These are phyloP conservation scores for Crepidotus variabilis DNA, from an alignment of 768 basidiomycete genomes.

Conservation along the genomic window DNA sequence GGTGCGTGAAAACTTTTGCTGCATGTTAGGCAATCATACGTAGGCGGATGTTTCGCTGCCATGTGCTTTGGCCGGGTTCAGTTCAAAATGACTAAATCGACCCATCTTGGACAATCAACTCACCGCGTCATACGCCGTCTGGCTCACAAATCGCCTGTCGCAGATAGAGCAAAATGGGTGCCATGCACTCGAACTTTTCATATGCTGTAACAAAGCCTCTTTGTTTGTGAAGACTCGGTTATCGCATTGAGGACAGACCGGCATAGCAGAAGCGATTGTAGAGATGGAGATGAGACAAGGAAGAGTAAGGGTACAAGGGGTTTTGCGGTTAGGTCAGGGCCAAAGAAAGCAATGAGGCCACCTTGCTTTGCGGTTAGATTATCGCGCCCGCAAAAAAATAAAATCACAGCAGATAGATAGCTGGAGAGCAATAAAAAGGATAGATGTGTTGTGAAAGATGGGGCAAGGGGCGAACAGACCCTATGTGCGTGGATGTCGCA, in stretches of 20 bases:
- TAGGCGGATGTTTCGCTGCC: conserved; percentile 39
- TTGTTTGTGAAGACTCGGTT: conserved; percentile 29
- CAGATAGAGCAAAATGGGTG: conserved; percentile 33
- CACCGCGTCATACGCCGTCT: conserved; percentile 34
- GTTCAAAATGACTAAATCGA: background rate
- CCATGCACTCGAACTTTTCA: conserved; percentile 28
- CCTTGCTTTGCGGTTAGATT: background rate
- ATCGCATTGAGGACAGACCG: conserved; percentile 34
- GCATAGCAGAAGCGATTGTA: conserved; percentile 19
- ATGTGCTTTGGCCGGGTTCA: conserved; percentile 28
- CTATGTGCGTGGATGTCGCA: background rate
- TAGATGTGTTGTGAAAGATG: no score
- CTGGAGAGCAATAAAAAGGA: background rate
- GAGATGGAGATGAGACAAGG: conserved; percentile 2
- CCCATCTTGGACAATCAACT: conserved; percentile 11
- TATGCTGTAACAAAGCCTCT: conserved; percentile 36
- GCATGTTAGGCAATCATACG: conserved; percentile 35
- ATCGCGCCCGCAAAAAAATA: background rate
- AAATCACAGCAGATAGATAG: background rate
- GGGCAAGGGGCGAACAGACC: background rate
- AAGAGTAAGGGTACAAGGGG: conserved; percentile 4
- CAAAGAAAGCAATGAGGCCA: conserved; percentile 2
- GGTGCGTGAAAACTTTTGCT: conserved; percentile 28
- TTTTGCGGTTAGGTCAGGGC: background rate
- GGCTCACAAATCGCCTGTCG: conserved; percentile 31